Evolutionary conservation across 805 yeast genomes (phyloP), one percentile per base, ranked within the genome.

Genomic region (Soucietia sequanensis): DNA sequence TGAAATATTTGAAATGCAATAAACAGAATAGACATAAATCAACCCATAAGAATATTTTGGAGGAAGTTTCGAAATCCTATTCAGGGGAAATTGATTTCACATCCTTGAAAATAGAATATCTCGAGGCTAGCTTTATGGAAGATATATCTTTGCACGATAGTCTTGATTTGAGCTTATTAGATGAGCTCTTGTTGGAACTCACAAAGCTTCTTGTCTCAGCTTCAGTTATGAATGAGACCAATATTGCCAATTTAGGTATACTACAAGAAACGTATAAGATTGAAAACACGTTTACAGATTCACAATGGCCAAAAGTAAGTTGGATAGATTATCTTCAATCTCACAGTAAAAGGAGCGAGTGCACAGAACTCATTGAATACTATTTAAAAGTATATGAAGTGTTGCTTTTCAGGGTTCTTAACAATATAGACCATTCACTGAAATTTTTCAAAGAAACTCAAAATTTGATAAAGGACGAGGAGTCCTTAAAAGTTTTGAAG

Each of bases 331-430:
- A 53, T 36, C 34, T 68, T 12, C 52, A 46, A 13, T 33, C 55
- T 5, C 48, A 58, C 20, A 39, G 49, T 31, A 46, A 44, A 16
- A 41, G 51, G 26, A 49, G 60, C 19, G 68, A 60, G 16, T 55
- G 62, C 27, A 44, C 41, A 18, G 52, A 48, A 2, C 53, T 65
- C 19, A 39, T 58, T 8, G 47, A 39, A 8, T 31, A 53, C 6
- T 67, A 66, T 32, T 38, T 64, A 18, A 66, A 68, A 35, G 40
- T 60, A 1, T 61, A 41, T 34, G 72, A 68, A 42, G 42, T 67
- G 20, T 35, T 60, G 7, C 37, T 52, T n/a, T 15, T 33, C 20
- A 18, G 21, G 25, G 5, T 22, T 6, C 21, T 17, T 16, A 11
- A 7, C 12, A 17, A 12, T 17, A 9, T 12, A 10, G 5, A 10